A percentile compares a stretch with the other conserved stretches of the same genome.
Evolutionary conservation across 148 eudicot species (phyloP).

Genomic region (Arbutus unedo): DNA sequence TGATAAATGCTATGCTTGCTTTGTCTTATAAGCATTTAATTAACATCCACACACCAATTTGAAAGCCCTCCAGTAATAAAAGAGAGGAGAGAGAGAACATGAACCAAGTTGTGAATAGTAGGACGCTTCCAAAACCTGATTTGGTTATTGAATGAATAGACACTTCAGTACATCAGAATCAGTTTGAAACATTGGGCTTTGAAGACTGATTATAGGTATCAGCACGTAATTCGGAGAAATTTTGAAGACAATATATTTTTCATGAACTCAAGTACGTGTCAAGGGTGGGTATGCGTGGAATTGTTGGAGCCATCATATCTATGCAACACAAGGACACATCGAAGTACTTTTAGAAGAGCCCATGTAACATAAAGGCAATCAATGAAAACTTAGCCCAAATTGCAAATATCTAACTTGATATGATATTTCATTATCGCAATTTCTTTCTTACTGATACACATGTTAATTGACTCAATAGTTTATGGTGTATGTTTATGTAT

Average conservation of each 20-base stretch:
- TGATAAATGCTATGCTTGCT: background rate
- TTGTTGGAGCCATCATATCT: background rate
- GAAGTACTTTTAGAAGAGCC: no score
- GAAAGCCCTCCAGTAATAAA: background rate
- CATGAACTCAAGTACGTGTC: background rate
- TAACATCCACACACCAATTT: background rate
- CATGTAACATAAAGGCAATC: no score
- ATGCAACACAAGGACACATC: no score
- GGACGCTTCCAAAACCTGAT: background rate
- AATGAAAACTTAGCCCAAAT: no score
- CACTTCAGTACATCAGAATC: background rate
- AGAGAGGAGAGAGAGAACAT: background rate
- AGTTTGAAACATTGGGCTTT: background rate
- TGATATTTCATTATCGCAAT: no score
- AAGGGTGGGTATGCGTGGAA: background rate
- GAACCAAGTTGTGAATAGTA: background rate
- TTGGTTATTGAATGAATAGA: background rate
- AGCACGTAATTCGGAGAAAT: background rate
- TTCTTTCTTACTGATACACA: no score
- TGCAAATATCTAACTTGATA: no score
- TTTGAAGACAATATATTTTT: background rate
- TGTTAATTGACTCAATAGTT: no score
- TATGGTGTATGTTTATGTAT: no score
- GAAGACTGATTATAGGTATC: background rate
- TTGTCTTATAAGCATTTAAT: background rate